Conservation (phyloP, 1,139 yeast species). For the Candida tetrigidarum region DNA sequence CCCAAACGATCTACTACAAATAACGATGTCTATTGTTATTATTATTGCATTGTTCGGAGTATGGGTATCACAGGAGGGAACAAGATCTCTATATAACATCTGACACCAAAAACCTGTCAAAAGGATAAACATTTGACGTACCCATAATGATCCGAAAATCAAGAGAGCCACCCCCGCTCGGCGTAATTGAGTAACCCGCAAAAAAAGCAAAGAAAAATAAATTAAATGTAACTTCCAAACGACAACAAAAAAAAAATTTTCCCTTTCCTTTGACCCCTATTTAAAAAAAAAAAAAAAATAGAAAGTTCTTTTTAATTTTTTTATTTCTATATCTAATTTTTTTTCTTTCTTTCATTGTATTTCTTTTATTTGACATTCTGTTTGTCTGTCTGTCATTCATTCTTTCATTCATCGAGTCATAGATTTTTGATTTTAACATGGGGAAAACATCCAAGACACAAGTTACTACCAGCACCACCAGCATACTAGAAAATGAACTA, state of each 20-base stretch:
- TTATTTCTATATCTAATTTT: not conserved
- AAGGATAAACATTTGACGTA: not conserved
- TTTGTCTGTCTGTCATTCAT: too few relatives aligned
- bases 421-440: not conserved
- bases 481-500: conserved; percentile 7
- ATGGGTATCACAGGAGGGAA: not conserved
- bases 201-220: not conserved
- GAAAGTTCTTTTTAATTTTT: not conserved
- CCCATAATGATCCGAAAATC: conserved; percentile 1
- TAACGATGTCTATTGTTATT: not conserved
- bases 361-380: too few relatives aligned
- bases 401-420: not conserved
- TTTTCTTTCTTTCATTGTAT: not conserved
- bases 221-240: conserved; percentile 2
- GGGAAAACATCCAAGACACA: conserved; percentile 5
- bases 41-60: too few relatives aligned
- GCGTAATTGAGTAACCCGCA: conserved; percentile 1
- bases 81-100: not conserved
- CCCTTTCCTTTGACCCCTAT: not conserved
- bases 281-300: not conserved
- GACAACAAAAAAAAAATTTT: conserved; percentile 1
- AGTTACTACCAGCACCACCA: not conserved
- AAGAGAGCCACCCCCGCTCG: conserved; percentile 1
- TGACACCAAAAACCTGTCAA: not conserved
- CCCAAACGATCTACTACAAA: not conserved